phyloP scores from a whole-genome alignment of 2,329 filamentous ascomycete species.

The Plenodomus biglobosus region DNA sequence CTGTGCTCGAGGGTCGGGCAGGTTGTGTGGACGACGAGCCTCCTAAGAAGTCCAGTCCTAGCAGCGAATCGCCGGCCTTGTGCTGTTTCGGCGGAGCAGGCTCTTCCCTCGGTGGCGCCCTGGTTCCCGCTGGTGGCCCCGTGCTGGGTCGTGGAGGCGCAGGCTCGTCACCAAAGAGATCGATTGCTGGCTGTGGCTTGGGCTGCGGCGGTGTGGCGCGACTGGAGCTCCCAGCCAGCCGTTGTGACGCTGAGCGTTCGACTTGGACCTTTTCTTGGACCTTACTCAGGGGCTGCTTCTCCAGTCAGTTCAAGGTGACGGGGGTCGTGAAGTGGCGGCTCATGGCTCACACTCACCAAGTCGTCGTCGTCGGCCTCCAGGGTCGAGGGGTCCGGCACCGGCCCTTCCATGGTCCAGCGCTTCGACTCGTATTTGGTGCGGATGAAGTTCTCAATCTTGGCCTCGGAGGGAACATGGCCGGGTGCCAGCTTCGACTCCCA shows the following conservation, averaged over 20 bases:
- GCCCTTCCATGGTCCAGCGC: slow-evolving; percentile 98
- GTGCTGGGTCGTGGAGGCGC: slow-evolving; percentile 70
- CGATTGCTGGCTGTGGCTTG: slow-evolving; percentile 53
- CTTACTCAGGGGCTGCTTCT: slow-evolving; percentile 61
- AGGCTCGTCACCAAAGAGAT: slow-evolving; percentile 82
- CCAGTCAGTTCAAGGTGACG: slow-evolving; percentile 13
- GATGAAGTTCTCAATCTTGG: slow-evolving; percentile 99
- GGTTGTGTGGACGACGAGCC: slow-evolving; percentile 68
- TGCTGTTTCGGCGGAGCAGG: slow-evolving; percentile 61
- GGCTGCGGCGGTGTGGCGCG: slow-evolving; percentile 35
- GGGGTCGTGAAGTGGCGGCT: too few relatives aligned
- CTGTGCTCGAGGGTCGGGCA: slow-evolving; percentile 76
- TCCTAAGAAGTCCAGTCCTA: slow-evolving; percentile 92
- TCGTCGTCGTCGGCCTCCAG: slow-evolving; percentile 84
- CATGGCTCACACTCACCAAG: slow-evolving; percentile 54
- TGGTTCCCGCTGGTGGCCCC: slow-evolving; percentile 59
- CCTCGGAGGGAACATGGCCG: slow-evolving; percentile 90
- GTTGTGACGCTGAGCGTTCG: slow-evolving; percentile 60
- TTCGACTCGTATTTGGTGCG: slow-evolving; percentile 98
- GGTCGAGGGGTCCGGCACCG: slow-evolving; percentile 87
- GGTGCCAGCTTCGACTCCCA: slow-evolving; percentile 94
- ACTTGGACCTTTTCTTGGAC: slow-evolving; percentile 72
- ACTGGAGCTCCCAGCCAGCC: slow-evolving; percentile 44
- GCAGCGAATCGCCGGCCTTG: slow-evolving; percentile 78
- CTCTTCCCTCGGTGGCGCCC: slow-evolving; percentile 65